These are phyloP conservation scores for Xylariaceae sp. DNA, from an alignment of 2,329 filamentous ascomycete species.

Conservation along the genomic window DNA sequence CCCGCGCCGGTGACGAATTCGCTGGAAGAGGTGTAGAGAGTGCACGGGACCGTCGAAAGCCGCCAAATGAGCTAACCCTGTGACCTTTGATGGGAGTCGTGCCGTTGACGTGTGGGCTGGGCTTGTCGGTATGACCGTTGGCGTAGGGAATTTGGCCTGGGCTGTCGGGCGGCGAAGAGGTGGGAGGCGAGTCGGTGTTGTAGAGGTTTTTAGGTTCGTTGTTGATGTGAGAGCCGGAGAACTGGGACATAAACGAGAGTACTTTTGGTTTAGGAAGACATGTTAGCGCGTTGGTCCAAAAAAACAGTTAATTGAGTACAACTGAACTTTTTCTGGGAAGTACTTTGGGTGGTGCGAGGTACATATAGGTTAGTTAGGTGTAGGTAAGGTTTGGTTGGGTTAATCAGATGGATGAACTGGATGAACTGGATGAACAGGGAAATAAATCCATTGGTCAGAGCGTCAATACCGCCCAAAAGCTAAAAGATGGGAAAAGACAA, in stretches of 20 bases:
- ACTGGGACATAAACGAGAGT: constrained; percentile 84
- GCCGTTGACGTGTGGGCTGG: background rate
- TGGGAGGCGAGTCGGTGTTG: constrained; percentile 29
- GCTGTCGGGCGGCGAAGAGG: constrained; percentile 27
- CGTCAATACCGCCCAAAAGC: background rate
- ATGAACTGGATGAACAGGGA: constrained; percentile 10
- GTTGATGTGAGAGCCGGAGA: constrained; percentile 56
- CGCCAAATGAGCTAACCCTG: constrained; percentile 25
- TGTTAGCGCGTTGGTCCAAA: constrained; percentile 38
- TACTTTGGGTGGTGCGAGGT: constrained; percentile 6
- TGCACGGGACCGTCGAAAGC: constrained; percentile 29
- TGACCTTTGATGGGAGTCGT: constrained; percentile 20
- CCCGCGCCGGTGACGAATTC: constrained; percentile 28
- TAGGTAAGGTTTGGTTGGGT: too few relatives aligned
- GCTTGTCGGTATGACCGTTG: constrained; percentile 19
- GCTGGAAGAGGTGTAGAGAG: constrained; percentile 29
- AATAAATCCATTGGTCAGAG: background rate
- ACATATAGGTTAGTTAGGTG: too few relatives aligned
- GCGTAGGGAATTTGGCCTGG: constrained; percentile 6
- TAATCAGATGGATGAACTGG: background rate
- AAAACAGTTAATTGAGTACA: background rate
- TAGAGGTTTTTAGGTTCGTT: constrained; percentile 40
- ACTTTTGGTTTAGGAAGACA: constrained; percentile 55
- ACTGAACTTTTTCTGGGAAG: too few relatives aligned
- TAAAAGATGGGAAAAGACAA: background rate